phyloP scores from a whole-genome alignment of 257 asterid genomes.

The Ilex asprella region DNA sequence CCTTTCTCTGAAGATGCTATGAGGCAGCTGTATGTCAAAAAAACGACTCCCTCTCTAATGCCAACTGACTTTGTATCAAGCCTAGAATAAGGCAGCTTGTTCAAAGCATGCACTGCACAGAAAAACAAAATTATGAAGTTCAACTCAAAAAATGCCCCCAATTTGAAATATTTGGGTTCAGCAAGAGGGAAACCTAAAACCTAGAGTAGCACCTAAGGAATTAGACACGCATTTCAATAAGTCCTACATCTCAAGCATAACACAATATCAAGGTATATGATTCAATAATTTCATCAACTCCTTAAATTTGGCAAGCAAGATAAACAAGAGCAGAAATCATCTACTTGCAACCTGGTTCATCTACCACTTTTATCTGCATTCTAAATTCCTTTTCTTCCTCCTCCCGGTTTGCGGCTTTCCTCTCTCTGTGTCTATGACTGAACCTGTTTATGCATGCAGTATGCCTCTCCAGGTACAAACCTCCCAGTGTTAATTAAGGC shows the following conservation, averaged over 20 bases:
- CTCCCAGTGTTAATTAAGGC: too few relatives aligned
- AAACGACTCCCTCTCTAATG: slow-evolving; percentile 83
- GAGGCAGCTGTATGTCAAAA: slow-evolving; percentile 95
- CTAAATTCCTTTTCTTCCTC: too few relatives aligned
- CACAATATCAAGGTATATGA: background rate
- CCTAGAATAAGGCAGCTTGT: slow-evolving; percentile 97
- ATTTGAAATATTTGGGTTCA: background rate
- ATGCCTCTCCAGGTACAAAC: too few relatives aligned
- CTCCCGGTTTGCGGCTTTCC: too few relatives aligned
- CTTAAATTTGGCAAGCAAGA: too few relatives aligned
- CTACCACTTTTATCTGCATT: too few relatives aligned
- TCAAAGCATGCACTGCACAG: slow-evolving; percentile 86
- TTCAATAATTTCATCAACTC: too few relatives aligned
- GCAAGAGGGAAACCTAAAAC: background rate
- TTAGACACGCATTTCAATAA: background rate
- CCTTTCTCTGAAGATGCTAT: slow-evolving; percentile 98
- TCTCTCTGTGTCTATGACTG: too few relatives aligned
- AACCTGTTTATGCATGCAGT: too few relatives aligned
- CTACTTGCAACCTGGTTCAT: too few relatives aligned
- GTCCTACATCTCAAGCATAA: background rate
- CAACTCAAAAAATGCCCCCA: background rate
- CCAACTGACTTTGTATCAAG: slow-evolving; percentile 88
- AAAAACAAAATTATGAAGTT: slow-evolving; percentile 17
- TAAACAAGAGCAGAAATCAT: too few relatives aligned
- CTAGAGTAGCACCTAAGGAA: background rate